Percentiles rank a stretch among this genome's conserved stretches.
Conservation (phyloP, 805 yeast species). For the Zygotorulaspora danielsina region DNA sequence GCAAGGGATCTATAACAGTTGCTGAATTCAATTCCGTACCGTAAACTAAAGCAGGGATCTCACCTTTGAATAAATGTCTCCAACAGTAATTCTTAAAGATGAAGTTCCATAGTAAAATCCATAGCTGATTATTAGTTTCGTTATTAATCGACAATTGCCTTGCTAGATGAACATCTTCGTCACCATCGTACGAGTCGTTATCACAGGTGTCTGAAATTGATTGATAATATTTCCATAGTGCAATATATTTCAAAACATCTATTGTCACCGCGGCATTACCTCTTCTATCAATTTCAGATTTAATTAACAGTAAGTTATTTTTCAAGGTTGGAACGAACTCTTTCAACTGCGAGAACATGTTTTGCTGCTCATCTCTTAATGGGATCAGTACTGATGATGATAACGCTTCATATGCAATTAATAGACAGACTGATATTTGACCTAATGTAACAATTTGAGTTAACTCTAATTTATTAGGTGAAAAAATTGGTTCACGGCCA, state of each 20-base stretch:
- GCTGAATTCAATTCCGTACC: slow-evolving; percentile 20
- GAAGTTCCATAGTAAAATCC: slow-evolving; percentile 28
- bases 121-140: slow-evolving; percentile 23
- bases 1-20: slow-evolving; percentile 27
- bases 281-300: slow-evolving; percentile 22
- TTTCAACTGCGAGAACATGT: slow-evolving; percentile 16
- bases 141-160: slow-evolving; percentile 26
- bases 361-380: slow-evolving; percentile 23
- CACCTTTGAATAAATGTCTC: slow-evolving; percentile 31
- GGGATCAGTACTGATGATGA: slow-evolving; percentile 31
- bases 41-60: slow-evolving; percentile 23
- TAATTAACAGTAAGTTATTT: slow-evolving; percentile 19
- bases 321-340: slow-evolving; percentile 14
- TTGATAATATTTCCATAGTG: slow-evolving; percentile 25
- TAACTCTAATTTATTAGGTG: slow-evolving; percentile 16
- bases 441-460: slow-evolving; percentile 25
- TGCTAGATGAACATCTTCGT: slow-evolving; percentile 32
- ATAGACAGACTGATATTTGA: slow-evolving; percentile 19
- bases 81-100: slow-evolving; percentile 30
- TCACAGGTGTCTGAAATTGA: slow-evolving; percentile 8
- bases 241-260: slow-evolving; percentile 22
- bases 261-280: slow-evolving; percentile 13
- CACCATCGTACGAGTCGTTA: slow-evolving; percentile 20
- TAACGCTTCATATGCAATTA: slow-evolving; percentile 27
- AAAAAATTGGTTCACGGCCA: slow-evolving; percentile 20